Base-by-base conservation (phyloP, 495 filamentous ascomycete species). In the Neurospora sublineolata region DNA sequence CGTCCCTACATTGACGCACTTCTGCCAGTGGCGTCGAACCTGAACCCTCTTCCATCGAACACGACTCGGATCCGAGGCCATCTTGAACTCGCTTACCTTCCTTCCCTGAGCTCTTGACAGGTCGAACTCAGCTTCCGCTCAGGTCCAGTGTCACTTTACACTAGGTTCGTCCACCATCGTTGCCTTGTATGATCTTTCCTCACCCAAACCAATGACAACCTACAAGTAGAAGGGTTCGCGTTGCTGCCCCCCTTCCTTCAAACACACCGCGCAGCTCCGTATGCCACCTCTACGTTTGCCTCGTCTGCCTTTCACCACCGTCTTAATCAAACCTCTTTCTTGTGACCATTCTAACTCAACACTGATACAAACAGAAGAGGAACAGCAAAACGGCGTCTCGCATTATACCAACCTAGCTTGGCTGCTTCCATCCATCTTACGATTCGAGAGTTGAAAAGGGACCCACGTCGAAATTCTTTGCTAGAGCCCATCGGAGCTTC, bases 21-120 rank as follows among this genome's bases (percentile, higher is more conserved):
- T 27, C 33, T 52, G 36, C 39, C 72, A 71, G 73, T 68, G 74
- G 74, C 72, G 69, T 58, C 72, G 58, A 71, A 72, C 60, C 10
- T 27, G 46, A 23, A 27, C 52, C 14, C 52, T 30, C 44, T 60
- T 60, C 23, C 52, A 60, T 60, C 52, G 23, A 64, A 64, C 52
- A 60, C 52, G 27, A 64, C 14, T 64, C 52, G 52, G 52, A 64
- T 64, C 27, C 52, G 52, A 64, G 52, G 52, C 52, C 52, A 64
- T 64, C 52, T 64, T 14, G 23, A 64, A 64, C 23, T 64, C 52
- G 27, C 52, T 64, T 33, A 14, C 14, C 52, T 64, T 64, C 52
- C 52, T 64, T 64, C 52, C 52, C 52, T 18, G 52, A 64, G 52
- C 52, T 64, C 52, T 64, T 16, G 27, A 64, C 52, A 64, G 33